phyloP scores from a whole-genome alignment of 2,329 filamentous ascomycete species.

The Pseudogymnoascus sp. region DNA sequence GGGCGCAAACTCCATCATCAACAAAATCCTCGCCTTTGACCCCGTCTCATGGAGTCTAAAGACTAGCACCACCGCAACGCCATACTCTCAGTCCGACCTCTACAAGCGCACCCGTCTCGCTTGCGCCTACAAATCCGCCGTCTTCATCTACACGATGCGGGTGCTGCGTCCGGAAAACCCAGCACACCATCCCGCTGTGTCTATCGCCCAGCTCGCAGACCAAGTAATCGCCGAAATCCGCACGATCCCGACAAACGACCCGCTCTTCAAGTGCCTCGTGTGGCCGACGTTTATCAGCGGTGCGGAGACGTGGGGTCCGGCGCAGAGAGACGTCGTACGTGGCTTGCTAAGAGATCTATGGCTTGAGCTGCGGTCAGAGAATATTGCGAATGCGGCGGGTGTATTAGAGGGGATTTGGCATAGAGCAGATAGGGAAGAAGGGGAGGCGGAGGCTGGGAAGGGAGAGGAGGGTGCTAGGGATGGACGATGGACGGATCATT shows the following conservation, averaged over 20 bases:
- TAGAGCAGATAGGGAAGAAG: neutral
- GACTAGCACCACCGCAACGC: neutral
- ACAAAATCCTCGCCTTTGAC: neutral
- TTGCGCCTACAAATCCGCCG: neutral
- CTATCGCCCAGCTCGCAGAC: neutral
- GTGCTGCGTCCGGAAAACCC: neutral
- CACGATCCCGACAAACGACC: neutral
- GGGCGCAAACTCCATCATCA: neutral
- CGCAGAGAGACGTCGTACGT: neutral
- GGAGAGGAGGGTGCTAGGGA: neutral
- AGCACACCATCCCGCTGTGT: neutral
- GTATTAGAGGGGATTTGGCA: neutral
- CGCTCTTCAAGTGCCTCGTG: neutral
- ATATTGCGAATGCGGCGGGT: neutral
- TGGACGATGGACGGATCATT: neutral
- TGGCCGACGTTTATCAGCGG: conserved; percentile 2
- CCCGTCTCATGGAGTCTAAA: neutral
- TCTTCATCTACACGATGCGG: neutral
- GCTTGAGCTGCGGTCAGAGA: neutral
- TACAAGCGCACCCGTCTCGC: neutral
- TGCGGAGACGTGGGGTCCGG: neutral
- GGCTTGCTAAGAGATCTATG: neutral
- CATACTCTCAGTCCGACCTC: neutral
- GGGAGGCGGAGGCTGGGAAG: neutral
- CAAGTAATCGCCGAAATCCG: neutral